phyloP scores from a whole-genome alignment of 441 rosid species.

The Pelargonium cotyledonis region DNA sequence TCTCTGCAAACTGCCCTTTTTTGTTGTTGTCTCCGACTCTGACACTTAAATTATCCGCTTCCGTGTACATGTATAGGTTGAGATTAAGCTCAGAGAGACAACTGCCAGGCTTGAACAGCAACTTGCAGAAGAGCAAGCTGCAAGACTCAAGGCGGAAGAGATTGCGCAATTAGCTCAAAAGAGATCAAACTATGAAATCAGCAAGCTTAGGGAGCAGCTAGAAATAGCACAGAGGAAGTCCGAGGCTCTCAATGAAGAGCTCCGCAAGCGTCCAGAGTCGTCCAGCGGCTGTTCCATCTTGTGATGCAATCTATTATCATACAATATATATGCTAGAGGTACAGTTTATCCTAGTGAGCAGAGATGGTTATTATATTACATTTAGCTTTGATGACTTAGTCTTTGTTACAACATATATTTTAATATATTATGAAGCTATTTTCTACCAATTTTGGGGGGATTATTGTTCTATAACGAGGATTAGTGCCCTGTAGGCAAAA shows the following conservation, averaged over 20 bases:
- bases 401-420: too few relatives aligned
- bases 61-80: constrained; percentile 15
- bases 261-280: constrained; percentile 18
- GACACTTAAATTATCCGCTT: too few relatives aligned
- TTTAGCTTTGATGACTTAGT: too few relatives aligned
- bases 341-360: background rate
- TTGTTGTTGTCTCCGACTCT: background rate
- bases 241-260: constrained; percentile 1
- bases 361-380: too few relatives aligned
- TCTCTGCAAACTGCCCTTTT: background rate
- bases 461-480: too few relatives aligned
- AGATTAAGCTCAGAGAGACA: constrained; percentile 20
- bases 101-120: constrained; percentile 19
- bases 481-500: too few relatives aligned
- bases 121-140: constrained; percentile 23
- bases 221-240: constrained; percentile 15
- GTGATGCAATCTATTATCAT: background rate
- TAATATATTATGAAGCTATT: too few relatives aligned
- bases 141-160: constrained; percentile 19
- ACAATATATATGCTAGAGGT: background rate
- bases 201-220: constrained; percentile 20
- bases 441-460: too few relatives aligned
- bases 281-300: background rate
- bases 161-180: constrained; percentile 11
- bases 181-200: constrained; percentile 19